Percentiles rank a stretch among this genome's conserved stretches.
Evolutionary conservation across 208 protist species (phyloP).

Genomic region (Acanthamoeba lugdunensis): DNA sequence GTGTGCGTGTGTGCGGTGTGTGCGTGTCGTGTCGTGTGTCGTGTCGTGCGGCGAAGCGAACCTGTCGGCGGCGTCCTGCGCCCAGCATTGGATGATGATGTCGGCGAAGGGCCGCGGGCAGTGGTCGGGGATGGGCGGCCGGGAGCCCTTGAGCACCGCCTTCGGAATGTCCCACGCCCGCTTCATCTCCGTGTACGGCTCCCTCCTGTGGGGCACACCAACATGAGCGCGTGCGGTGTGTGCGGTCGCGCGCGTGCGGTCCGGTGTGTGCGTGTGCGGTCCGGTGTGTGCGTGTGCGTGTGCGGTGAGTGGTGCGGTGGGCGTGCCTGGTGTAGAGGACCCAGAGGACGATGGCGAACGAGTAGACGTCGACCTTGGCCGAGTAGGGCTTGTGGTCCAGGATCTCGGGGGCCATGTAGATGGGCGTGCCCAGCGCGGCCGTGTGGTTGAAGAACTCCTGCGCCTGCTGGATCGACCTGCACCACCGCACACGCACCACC

Average conservation of each 20-base stretch:
- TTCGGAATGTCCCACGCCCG: slow-evolving; percentile 37
- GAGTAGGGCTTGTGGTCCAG: slow-evolving; percentile 65
- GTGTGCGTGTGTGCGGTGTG: no score
- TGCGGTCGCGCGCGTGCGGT: no score
- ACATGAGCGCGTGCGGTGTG: no score
- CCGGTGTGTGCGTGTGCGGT: no score
- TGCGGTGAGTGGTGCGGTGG: no score
- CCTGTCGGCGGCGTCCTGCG: background rate
- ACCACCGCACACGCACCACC: background rate
- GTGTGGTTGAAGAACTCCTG: slow-evolving; percentile 60
- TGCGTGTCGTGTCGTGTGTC: background rate
- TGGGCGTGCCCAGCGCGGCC: slow-evolving; percentile 55
- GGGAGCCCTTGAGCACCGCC: slow-evolving; percentile 8
- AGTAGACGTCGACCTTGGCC: slow-evolving; percentile 54
- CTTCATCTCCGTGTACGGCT: slow-evolving; percentile 40
- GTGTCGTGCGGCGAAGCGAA: background rate
- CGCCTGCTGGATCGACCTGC: background rate
- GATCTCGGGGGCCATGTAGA: slow-evolving; percentile 67
- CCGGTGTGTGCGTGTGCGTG: no score
- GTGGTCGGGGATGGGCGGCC: slow-evolving; percentile 46
- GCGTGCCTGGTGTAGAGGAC: slow-evolving; percentile 15
- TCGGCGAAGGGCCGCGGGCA: slow-evolving; percentile 22
- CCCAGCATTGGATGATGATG: slow-evolving; percentile 29
- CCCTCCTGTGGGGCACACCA: background rate
- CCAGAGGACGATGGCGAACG: slow-evolving; percentile 45